Evolutionary conservation across 768 basidiomycete species (phyloP), one percentile per base, ranked within the genome.

Genomic region (Rickenella mellea): DNA sequence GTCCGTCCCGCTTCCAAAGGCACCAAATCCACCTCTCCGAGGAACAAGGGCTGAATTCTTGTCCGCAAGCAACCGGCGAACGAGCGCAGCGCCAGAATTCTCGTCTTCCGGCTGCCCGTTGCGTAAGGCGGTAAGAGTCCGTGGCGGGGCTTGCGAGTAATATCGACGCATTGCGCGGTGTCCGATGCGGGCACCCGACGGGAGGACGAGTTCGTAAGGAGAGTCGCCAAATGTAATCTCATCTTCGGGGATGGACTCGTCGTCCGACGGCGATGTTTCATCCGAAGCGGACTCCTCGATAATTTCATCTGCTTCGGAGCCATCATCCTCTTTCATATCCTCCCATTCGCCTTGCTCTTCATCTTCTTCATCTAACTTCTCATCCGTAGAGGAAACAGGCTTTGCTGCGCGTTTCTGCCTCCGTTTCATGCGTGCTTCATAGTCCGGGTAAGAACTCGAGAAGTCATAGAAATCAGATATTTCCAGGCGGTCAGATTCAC

Each of bases 401-500:
- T 42, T 21, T n/a, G 41, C 19, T 37, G 46, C 38, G 48, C 46
- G 51, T 49, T 24, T 45, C 39, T 47, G 30, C 39, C 44, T 41
- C 29, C 49, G 55, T 39, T 49, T 51, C 43, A 51, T 55, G 41
- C 48, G 51, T 12, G 46, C 29, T 1, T 69, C 67, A 55, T 51
- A 62, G 38, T 65, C 65, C 0, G 86, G 84, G 55, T 94, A 94
- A 9, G 85, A 89, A 1, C 69, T 59, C 0, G 80, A 72, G 59
- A 94, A 98, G 61, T 96, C 91, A 65, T 98, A 99, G 57, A 71
- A 97, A 51, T 97, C 93, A 0, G 91, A 87, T 5, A 94, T 50
- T 51, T 94, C 93, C 40, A 93, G 74, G 30, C 80, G 75, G 55
- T 97, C 90, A 28, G 66, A 56, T 51, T 87, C 80, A 1, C 73